Conservation (phyloP, 192 early-diverging fungal species). For the Chytriomyces sp. region DNA sequence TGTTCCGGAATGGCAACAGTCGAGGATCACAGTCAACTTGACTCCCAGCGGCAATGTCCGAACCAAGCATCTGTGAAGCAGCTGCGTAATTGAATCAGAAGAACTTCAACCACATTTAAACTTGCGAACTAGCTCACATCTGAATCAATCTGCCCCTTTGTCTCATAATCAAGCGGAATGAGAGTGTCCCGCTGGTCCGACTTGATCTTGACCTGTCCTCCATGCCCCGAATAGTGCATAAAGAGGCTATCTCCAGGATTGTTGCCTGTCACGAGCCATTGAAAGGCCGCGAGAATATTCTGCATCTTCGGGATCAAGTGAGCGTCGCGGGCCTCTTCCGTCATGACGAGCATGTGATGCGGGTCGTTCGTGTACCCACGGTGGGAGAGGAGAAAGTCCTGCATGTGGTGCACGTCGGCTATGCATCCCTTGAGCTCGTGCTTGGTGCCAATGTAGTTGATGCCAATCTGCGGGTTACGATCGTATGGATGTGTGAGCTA, state of each 20-base stretch:
- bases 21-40: conserved; percentile 47
- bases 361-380: conserved; percentile 11
- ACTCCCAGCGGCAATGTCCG: conserved; percentile 39
- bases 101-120: conserved; percentile 18
- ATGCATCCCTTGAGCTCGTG: conserved; percentile 57
- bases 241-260: conserved; percentile 51
- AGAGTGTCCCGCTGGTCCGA: conserved; percentile 21
- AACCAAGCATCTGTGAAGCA: conserved; percentile 34
- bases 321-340: conserved; percentile 45
- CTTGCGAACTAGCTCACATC: conserved; percentile 36
- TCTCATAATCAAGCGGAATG: conserved; percentile 52
- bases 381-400: conserved; percentile 14
- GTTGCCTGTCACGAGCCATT: conserved; percentile 50
- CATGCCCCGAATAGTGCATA: conserved; percentile 56
- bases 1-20: conserved; percentile 57
- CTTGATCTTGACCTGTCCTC: conserved; percentile 22
- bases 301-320: conserved; percentile 38
- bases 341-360: conserved; percentile 37
- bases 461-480: conserved; percentile 40
- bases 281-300: conserved; percentile 47
- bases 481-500: not conserved
- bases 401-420: conserved; percentile 55
- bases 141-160: conserved; percentile 45
- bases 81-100: conserved; percentile 2
- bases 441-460: conserved; percentile 56